Evolutionary conservation across 129 eudicot genomes (phyloP), one percentile per base, ranked within the genome.

Genomic region (Lactuca sativa): DNA sequence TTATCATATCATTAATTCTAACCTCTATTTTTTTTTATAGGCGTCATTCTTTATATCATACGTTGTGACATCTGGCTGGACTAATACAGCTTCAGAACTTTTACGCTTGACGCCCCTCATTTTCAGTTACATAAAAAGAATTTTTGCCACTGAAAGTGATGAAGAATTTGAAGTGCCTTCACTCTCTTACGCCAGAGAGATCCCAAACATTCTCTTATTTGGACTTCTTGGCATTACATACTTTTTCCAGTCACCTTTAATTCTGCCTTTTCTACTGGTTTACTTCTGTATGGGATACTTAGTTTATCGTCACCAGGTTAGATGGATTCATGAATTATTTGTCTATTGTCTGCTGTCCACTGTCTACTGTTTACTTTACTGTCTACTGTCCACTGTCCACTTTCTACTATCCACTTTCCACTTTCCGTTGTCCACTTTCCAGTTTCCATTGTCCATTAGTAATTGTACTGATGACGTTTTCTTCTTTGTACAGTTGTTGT

Each of bases 21-120:
- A 38, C 16, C 56, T 55, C 44, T 54, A 56, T 63, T 43, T 37
- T 30, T 25, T 25, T 25, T 25, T 81, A 72, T 80, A 93, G 98
- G 96, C 95, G 47, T 59, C 95, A 37, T 92, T 89, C 80, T 92
- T 92, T 82, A 86, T 92, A 70, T 79, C 98, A 41, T 92, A 92
- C 58, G 91, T 89, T 70, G 88, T 92, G 76, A 92, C 96, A 62
- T 80, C 88, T 74, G 98, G 98, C 41, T 92, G 98, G 98, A 85
- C 96, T 38, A 82, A 82, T 72, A 78, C 93, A 56, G 61, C 96
- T 72, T 81, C 89, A 18, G 88, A 86, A 59, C 96, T 92, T 67
- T 71, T 88, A 74, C 91, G 80, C 63, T 43, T 81, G 61, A 54
- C 53, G 64, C 66, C 82, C 51, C 79, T 89, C 15, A 15, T 86